phyloP scores from a whole-genome alignment of 345 rosid genomes.

The Sonneratia caseolaris region DNA sequence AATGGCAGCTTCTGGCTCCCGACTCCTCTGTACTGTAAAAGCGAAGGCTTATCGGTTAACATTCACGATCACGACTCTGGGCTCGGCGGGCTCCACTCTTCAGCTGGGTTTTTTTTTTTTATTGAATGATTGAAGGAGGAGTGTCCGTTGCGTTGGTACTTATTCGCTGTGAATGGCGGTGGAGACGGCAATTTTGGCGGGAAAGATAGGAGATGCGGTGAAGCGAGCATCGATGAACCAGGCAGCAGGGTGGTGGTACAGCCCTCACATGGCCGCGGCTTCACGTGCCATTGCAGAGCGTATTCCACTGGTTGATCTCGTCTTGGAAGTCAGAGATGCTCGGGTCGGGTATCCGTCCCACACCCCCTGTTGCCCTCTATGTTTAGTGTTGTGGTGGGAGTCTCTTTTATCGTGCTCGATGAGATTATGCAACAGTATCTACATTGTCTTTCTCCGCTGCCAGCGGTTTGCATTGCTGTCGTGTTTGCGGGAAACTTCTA shows the following conservation, averaged over 20 bases:
- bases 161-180: constrained; percentile 1
- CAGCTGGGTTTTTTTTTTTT: too few species aligned
- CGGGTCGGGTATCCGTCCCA: constrained; percentile 29
- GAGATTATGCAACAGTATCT: constrained; percentile 24
- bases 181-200: constrained; percentile 11
- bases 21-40: too few species aligned
- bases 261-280: constrained; percentile 73
- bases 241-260: constrained; percentile 36
- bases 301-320: constrained; percentile 45
- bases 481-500: too few species aligned
- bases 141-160: too few species aligned
- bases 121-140: too few species aligned
- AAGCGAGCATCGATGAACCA: constrained; percentile 26
- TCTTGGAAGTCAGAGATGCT: constrained; percentile 73
- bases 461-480: too few species aligned
- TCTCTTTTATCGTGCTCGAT: constrained; percentile 19
- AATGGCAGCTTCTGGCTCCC: too few species aligned
- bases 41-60: too few species aligned
- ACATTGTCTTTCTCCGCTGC: too few species aligned
- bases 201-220: constrained; percentile 39
- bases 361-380: background rate
- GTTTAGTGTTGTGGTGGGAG: background rate
- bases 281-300: constrained; percentile 53
- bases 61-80: too few species aligned
- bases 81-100: too few species aligned